A percentile compares a stretch with the other conserved stretches of the same genome.
These are phyloP conservation scores for Gypsophila paniculata DNA, from an alignment of 179 eudicot species.

Conservation along the genomic window DNA sequence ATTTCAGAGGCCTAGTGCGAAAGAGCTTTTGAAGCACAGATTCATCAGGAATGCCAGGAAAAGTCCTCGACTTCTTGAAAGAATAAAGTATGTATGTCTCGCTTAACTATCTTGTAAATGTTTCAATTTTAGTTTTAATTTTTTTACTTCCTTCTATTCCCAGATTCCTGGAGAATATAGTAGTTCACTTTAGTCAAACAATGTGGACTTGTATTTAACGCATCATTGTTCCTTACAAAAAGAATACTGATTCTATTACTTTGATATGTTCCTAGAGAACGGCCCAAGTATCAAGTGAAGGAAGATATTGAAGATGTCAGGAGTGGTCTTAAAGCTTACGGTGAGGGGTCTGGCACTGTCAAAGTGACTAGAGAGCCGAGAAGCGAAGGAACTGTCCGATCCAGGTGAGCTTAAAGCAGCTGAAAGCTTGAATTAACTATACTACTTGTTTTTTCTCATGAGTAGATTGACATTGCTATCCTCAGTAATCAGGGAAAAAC, in stretches of 20 bases:
- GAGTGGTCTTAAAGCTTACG: slow-evolving; percentile 49
- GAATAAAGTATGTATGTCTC: slow-evolving; percentile 67
- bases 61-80: slow-evolving; percentile 80
- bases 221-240: no score
- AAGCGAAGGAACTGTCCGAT: slow-evolving; percentile 58
- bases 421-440: slow-evolving; percentile 18
- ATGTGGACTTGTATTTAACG: no score
- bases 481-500: slow-evolving; percentile 59
- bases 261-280: slow-evolving; percentile 43
- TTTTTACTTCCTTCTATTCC: no score
- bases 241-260: not conserved
- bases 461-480: slow-evolving; percentile 29
- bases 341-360: slow-evolving; percentile 76
- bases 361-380: slow-evolving; percentile 64
- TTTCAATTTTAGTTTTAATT: not conserved
- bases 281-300: slow-evolving; percentile 64
- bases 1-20: slow-evolving; percentile 88
- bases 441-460: no score
- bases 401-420: slow-evolving; percentile 64
- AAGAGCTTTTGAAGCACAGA: slow-evolving; percentile 80
- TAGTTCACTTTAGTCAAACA: no score
- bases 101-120: not conserved
- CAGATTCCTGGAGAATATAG: not conserved
- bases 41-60: slow-evolving; percentile 79
- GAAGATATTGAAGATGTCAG: slow-evolving; percentile 51